phyloP scores from a whole-genome alignment of 202 grass and related monocot genomes.

The Musa balbisiana region DNA sequence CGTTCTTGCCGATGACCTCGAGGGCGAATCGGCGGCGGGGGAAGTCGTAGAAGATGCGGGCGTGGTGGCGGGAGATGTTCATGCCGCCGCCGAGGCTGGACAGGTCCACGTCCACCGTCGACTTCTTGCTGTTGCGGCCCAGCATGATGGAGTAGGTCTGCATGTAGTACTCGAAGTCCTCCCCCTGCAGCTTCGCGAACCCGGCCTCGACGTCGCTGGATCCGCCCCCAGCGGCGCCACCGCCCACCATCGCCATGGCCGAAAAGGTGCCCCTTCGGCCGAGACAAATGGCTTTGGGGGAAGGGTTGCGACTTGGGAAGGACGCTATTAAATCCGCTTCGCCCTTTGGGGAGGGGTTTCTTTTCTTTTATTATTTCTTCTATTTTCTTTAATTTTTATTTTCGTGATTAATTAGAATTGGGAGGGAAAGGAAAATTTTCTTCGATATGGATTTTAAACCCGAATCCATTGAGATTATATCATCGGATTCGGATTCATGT shows the following conservation, averaged over 20 bases:
- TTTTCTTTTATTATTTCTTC: too few relatives aligned
- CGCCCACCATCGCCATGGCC: conserved; percentile 6
- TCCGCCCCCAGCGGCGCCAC: conserved; percentile 2
- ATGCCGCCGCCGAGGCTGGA: conserved; percentile 51
- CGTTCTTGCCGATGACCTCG: conserved; percentile 75
- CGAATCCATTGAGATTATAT: too few relatives aligned
- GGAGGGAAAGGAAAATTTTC: too few relatives aligned
- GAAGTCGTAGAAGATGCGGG: conserved; percentile 82
- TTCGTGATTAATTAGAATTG: too few relatives aligned
- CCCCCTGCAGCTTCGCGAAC: conserved; percentile 84
- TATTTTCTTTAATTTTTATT: too few relatives aligned
- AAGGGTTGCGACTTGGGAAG: background rate
- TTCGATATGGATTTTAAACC: too few relatives aligned
- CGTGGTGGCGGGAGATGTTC: conserved; percentile 70
- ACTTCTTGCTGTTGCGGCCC: conserved; percentile 74
- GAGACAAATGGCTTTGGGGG: background rate
- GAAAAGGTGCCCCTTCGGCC: background rate
- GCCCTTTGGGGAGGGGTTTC: too few relatives aligned
- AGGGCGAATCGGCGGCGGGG: conserved; percentile 60
- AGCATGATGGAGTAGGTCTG: conserved; percentile 83
- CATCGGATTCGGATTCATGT: too few relatives aligned
- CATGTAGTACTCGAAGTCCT: conserved; percentile 97
- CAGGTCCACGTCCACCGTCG: conserved; percentile 69
- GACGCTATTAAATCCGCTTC: background rate
- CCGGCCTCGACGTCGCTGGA: conserved; percentile 28